phyloP scores from a whole-genome alignment of 2,329 filamentous ascomycete species.

The Fusarium sp. region DNA sequence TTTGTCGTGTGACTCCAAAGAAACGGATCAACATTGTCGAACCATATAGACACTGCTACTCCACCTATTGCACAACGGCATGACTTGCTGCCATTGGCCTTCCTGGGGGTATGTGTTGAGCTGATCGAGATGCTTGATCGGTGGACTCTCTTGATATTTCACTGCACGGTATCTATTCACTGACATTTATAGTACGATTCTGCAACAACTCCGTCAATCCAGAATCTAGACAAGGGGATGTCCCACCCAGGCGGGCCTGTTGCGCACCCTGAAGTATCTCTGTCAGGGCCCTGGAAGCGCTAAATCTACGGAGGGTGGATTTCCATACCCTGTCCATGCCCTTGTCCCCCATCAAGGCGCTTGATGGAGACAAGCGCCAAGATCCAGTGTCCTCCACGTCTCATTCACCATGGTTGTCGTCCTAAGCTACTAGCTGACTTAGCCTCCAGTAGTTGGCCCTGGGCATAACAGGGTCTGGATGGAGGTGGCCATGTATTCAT shows the following conservation, averaged over 20 bases:
- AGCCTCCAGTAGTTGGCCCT: constrained; percentile 24
- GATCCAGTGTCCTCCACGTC: constrained; percentile 33
- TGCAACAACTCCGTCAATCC: constrained; percentile 28
- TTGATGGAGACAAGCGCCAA: constrained; percentile 41
- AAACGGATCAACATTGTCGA: constrained; percentile 44
- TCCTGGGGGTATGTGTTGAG: background rate
- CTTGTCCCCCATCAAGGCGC: constrained; percentile 32
- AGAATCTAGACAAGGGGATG: constrained; percentile 31
- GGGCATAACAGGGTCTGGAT: constrained; percentile 33
- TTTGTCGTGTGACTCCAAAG: constrained; percentile 44
- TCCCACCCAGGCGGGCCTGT: constrained; percentile 37
- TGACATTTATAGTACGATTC: constrained; percentile 36
- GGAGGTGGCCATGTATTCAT: constrained; percentile 24
- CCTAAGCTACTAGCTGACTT: constrained; percentile 32
- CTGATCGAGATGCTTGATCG: constrained; percentile 6
- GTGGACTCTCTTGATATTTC: constrained; percentile 5
- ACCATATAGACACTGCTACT: constrained; percentile 36
- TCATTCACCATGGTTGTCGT: constrained; percentile 31
- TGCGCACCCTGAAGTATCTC: constrained; percentile 44
- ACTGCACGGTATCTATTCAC: constrained; percentile 24
- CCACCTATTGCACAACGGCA: constrained; percentile 35
- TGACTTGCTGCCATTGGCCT: background rate
- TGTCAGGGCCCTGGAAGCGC: constrained; percentile 37
- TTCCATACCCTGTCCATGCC: constrained; percentile 24
- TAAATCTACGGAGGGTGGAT: constrained; percentile 41